phyloP scores from a whole-genome alignment of 768 basidiomycete species.

The Chalciporus chontae region DNA sequence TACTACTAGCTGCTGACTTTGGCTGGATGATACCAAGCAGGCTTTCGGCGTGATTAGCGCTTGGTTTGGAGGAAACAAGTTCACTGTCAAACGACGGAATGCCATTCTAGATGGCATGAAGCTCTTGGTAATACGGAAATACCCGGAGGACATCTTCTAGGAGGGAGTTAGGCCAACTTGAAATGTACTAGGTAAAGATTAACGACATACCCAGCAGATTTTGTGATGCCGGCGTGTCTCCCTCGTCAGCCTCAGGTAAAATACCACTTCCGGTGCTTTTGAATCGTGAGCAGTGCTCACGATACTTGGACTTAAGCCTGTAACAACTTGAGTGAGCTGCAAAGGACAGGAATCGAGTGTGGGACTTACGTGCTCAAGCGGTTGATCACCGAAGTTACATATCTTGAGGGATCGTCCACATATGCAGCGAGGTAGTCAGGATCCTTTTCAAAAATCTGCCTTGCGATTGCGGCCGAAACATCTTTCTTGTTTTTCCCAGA shows the following conservation, averaged over 20 bases:
- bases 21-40: background rate
- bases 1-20: background rate
- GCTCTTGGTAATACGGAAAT: slow-evolving; percentile 8
- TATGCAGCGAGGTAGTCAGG: background rate
- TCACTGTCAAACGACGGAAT: slow-evolving; percentile 3
- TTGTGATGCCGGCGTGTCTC: background rate
- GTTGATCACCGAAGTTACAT: background rate
- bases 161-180: background rate
- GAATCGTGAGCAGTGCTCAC: background rate
- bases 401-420: background rate
- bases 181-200: background rate
- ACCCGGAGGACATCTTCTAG: background rate
- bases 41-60: background rate
- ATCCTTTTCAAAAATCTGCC: slow-evolving; percentile 1
- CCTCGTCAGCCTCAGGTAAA: background rate
- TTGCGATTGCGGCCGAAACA: background rate
- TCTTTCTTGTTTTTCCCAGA: slow-evolving; percentile 8
- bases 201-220: slow-evolving; percentile 1
- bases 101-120: slow-evolving; percentile 5
- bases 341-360: background rate
- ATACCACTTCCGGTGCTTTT: slow-evolving; percentile 1
- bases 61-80: background rate
- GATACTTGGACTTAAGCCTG: slow-evolving; percentile 4
- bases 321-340: background rate
- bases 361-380: background rate